Base-by-base conservation (phyloP, 2,329 filamentous ascomycete species). In the Pseudogymnoascus sp. region DNA sequence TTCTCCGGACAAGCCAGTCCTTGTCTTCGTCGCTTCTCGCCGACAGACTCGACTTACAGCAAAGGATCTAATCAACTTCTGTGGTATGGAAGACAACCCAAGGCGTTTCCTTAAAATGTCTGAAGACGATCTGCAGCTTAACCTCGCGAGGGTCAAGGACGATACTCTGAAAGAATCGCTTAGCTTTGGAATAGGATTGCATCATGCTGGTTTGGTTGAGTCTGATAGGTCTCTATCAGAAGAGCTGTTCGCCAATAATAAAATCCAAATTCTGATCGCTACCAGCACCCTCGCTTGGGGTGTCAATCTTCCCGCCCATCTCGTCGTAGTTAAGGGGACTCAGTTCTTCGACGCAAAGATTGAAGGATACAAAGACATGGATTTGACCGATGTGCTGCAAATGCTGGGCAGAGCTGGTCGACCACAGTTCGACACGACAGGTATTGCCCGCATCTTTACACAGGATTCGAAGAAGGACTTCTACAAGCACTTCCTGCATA, bases 401-500 rank as follows among this genome's bases (percentile, higher is more conserved):
- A 99, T 99, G 95, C 81, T 99, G 29, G 95, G 95, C 69, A 88
- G 95, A 76, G 95, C 95, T 11, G 95, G 95, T 14, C 89, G 95
- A 66, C 95, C 95, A 3, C 95, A 99, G 73, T 99, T 99, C 74
- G 95, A 99, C 75, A 90, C 88, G 62, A 96, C 93, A 0, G 95
- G 96, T 68, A 96, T 99, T 64, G 96, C 95, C 8, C 88, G 93
- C 31, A 99, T 99, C 72, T 96, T 99, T 73, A 99, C 95, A 0
- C 93, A 99, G 71, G 93, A 97, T 71, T 81, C 93, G 2, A 99
- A 97, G 81, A 99, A 99, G 77, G 91, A 96, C 65, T 99, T 99
- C 76, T 99, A 99, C 78, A 99, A 99, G 79, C 95, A 99, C 77
- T 99, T 99, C 78, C 77, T 99, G 62, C 95, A 99, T 73, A 97